These are phyloP conservation scores for Apiotrichum domesticum DNA, from an alignment of 1,284 basidiomycete species.

Conservation along the genomic window DNA sequence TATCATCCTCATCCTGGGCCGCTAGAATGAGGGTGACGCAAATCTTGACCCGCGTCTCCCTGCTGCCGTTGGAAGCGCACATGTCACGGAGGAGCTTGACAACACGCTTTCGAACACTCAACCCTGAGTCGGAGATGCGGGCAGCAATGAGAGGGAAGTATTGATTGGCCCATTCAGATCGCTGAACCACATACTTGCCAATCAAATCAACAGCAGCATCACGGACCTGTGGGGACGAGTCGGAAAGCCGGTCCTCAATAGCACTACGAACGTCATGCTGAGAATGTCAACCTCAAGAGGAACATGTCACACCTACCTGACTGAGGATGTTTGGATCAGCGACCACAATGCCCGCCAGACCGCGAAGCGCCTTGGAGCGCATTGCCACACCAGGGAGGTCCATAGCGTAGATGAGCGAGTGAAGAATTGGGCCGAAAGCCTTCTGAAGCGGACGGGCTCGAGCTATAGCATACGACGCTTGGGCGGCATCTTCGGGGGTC, in stretches of 20 bases:
- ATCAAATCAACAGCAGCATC: conserved; percentile 94
- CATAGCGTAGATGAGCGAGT: conserved; percentile 65
- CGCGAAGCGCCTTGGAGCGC: conserved; percentile 81
- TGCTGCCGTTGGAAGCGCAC: conserved; percentile 59
- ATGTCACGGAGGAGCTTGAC: conserved; percentile 85
- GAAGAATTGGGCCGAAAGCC: conserved; percentile 73
- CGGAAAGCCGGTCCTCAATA: conserved; percentile 81
- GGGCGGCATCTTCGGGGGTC: conserved; percentile 21
- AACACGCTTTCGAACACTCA: conserved; percentile 87
- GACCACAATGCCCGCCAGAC: conserved; percentile 74
- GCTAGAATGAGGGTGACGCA: conserved; percentile 68
- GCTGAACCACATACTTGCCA: conserved; percentile 87
- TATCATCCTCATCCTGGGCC: conserved; percentile 85
- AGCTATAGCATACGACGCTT: conserved; percentile 62
- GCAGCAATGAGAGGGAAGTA: conserved; percentile 82
- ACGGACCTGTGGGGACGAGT: conserved; percentile 85
- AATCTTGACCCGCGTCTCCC: conserved; percentile 66
- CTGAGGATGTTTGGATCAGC: conserved; percentile 77
- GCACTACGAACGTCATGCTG: conserved; percentile 55
- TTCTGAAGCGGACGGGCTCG: conserved; percentile 64
- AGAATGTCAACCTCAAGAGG: neutral
- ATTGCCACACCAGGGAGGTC: conserved; percentile 77
- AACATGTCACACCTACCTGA: conserved; percentile 51
- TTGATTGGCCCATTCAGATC: conserved; percentile 71
- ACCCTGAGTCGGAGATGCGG: conserved; percentile 84